A percentile compares a stretch with the other conserved stretches of the same genome.
phyloP scores from a whole-genome alignment of 2,329 filamentous ascomycete genomes.

The Sarocladiaceae sp. region DNA sequence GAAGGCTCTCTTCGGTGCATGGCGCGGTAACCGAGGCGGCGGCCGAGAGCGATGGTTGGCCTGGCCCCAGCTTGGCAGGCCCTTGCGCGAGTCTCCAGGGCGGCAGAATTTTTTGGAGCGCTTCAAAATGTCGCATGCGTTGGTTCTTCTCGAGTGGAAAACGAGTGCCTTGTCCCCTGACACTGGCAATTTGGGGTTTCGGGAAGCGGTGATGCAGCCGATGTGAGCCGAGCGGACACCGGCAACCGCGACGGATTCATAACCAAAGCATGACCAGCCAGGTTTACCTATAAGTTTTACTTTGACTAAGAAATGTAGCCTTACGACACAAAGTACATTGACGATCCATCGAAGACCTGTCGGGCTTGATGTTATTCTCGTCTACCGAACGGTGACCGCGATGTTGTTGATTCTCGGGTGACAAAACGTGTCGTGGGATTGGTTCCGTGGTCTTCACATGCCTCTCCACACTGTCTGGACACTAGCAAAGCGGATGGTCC shows the following conservation, averaged over 20 bases:
- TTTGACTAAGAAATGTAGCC: too few species aligned
- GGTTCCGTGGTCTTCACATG: slow-evolving; percentile 9
- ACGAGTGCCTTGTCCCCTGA: slow-evolving; percentile 2
- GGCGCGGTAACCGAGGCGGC: slow-evolving; percentile 8
- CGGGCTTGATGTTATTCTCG: too few species aligned
- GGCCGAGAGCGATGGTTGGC: slow-evolving; percentile 1
- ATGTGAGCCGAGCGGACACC: background rate
- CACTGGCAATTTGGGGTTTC: background rate
- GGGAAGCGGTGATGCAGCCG: slow-evolving; percentile 7
- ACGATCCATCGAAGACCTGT: too few species aligned
- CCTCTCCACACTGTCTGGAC: slow-evolving; percentile 1
- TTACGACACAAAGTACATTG: too few species aligned
- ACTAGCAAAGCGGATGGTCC: too few species aligned
- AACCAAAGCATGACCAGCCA: too few species aligned
- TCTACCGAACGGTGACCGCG: too few species aligned
- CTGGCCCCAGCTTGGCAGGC: background rate
- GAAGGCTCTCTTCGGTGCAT: background rate
- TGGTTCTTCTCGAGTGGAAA: background rate
- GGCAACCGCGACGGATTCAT: too few species aligned
- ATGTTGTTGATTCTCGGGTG: too few species aligned
- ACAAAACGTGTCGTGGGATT: slow-evolving; percentile 7
- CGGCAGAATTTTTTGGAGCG: slow-evolving; percentile 1
- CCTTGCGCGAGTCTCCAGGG: slow-evolving; percentile 3
- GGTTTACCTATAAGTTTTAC: too few species aligned
- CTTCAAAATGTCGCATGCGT: background rate